Conservation (phyloP, 768 basidiomycete genomes). For the Amanita molliuscula region DNA sequence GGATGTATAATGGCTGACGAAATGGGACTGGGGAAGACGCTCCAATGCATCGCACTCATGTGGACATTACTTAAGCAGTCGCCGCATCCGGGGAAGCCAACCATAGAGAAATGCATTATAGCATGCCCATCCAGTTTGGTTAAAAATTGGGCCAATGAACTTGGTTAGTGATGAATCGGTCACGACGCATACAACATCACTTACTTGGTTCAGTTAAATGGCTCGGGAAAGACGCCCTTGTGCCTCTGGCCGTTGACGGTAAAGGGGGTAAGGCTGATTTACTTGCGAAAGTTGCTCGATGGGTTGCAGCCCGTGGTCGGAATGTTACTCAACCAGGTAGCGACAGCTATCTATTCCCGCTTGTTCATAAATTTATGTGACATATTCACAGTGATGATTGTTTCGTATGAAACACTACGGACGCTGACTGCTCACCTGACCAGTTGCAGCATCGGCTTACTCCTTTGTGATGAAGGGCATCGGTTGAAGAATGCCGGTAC, state of each 20-base stretch:
- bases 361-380: background rate
- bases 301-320: constrained; percentile 83
- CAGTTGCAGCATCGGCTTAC: constrained; percentile 73
- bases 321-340: constrained; percentile 87
- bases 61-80: constrained; percentile 97
- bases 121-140: constrained; percentile 95
- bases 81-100: constrained; percentile 72
- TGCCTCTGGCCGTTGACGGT: constrained; percentile 84
- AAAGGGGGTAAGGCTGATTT: constrained; percentile 82
- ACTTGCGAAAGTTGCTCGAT: constrained; percentile 70
- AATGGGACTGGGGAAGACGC: constrained; percentile 96
- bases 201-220: constrained; percentile 66
- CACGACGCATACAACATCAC: background rate
- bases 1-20: constrained; percentile 99
- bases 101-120: constrained; percentile 96
- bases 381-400: constrained; percentile 75
- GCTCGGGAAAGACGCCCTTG: constrained; percentile 79
- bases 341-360: constrained; percentile 6
- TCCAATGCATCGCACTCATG: constrained; percentile 91
- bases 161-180: constrained; percentile 38
- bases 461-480: constrained; percentile 98
- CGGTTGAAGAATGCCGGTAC: constrained; percentile 90
- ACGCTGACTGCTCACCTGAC: constrained; percentile 69
- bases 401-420: constrained; percentile 93
- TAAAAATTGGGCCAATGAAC: constrained; percentile 97